Conservation (phyloP, 495 filamentous ascomycete species). For the Aspergillus asperescens region DNA sequence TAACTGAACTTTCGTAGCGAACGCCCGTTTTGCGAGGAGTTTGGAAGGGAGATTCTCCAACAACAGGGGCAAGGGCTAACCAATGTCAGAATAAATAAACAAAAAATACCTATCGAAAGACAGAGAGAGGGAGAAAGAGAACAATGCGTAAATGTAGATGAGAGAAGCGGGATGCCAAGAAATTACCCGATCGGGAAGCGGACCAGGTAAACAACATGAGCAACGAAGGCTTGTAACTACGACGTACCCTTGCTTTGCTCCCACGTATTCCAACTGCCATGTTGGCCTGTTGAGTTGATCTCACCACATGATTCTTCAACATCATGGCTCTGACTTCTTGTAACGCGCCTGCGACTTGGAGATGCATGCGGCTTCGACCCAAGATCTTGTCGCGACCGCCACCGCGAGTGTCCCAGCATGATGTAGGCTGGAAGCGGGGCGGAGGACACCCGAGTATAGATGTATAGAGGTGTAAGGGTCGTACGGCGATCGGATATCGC, state of each 20-base stretch:
- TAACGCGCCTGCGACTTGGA: conserved; percentile 12
- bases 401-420: conserved; percentile 8
- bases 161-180: neutral
- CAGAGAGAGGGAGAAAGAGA: neutral
- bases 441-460: neutral
- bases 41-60: conserved; percentile 17
- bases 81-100: neutral
- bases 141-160: neutral
- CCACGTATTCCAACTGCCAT: neutral
- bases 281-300: neutral
- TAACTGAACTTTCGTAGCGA: conserved; percentile 7
- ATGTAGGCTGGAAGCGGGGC: conserved; percentile 6
- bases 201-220: conserved; percentile 2
- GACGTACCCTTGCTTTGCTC: conserved; percentile 10
- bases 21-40: conserved; percentile 4
- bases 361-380: neutral
- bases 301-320: neutral
- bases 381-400: neutral
- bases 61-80: conserved; percentile 15
- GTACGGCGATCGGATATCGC: neutral
- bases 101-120: too few species aligned
- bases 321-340: conserved; percentile 26
- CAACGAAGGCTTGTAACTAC: neutral
- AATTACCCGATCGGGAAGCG: neutral
- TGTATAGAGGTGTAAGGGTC: neutral